Conservation (phyloP, 805 yeast species). For the Suhomyces kilbournensis region DNA sequence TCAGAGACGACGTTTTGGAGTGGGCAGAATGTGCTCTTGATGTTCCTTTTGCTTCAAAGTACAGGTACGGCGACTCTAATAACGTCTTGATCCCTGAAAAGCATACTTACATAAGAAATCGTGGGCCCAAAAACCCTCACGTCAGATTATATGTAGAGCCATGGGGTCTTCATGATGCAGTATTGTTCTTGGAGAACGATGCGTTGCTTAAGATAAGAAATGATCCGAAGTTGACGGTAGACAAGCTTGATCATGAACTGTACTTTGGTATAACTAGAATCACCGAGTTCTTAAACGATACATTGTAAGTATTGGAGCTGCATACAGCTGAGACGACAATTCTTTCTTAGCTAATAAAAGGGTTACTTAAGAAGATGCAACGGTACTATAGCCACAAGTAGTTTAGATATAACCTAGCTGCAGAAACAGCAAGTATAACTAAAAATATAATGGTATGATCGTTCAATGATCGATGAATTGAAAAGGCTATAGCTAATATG, state of each 20-base stretch:
- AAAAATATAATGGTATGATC: no score
- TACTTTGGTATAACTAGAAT: conserved; percentile 25
- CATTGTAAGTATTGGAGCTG: no score
- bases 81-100: conserved; percentile 14
- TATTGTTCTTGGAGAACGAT: conserved; percentile 25
- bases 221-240: neutral
- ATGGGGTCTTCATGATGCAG: conserved; percentile 36
- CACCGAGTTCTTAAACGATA: conserved; percentile 23
- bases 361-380: neutral
- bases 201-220: conserved; percentile 14
- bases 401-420: no score
- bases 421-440: no score
- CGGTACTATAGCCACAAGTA: no score
- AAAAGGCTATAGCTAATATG: no score
- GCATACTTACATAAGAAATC: conserved; percentile 19
- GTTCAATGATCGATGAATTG: no score
- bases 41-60: conserved; percentile 20
- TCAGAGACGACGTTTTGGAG: conserved; percentile 37
- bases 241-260: conserved; percentile 8
- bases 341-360: no score
- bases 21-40: conserved; percentile 34
- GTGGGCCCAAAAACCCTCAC: conserved; percentile 18
- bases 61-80: conserved; percentile 26
- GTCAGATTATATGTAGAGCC: conserved; percentile 27
- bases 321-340: no score